A percentile compares a stretch with the other conserved stretches of the same genome.
Conservation (phyloP, 2,329 filamentous ascomycete genomes). For the Calycina herbarum region DNA sequence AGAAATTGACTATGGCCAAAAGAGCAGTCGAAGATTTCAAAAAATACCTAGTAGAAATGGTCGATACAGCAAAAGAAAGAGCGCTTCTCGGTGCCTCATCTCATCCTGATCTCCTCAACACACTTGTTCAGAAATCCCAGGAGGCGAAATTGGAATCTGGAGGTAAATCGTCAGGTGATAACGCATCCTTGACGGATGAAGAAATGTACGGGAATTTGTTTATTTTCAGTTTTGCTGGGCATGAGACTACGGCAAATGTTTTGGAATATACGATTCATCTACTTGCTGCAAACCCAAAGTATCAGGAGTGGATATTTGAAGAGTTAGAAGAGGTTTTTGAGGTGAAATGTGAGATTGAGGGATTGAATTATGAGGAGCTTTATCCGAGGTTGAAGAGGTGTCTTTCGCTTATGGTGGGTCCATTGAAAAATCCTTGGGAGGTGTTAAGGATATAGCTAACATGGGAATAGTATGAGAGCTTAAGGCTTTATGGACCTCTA, state of each 20-base stretch:
- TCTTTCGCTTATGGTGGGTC: conserved; percentile 11
- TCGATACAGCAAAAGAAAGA: not conserved
- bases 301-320: conserved; percentile 63
- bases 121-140: not conserved
- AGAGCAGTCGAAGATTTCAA: not conserved
- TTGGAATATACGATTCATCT: conserved; percentile 67
- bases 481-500: conserved; percentile 54
- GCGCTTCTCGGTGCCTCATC: not conserved
- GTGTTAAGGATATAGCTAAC: not conserved
- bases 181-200: not conserved
- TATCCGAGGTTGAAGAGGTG: conserved; percentile 12
- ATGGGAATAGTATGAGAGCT: conserved; percentile 42
- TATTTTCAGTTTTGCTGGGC: conserved; percentile 66
- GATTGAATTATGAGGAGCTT: not conserved
- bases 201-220: conserved; percentile 66
- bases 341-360: not conserved
- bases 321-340: conserved; percentile 48
- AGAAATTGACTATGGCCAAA: not conserved
- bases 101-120: not conserved
- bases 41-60: not conserved
- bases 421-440: not conserved
- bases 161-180: not conserved
- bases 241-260: conserved; percentile 74
- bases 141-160: not conserved
- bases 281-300: conserved; percentile 63